These are phyloP conservation scores for Chimonanthus salicifolius DNA, from an alignment of 164 flowering plant genomes.

Conservation along the genomic window DNA sequence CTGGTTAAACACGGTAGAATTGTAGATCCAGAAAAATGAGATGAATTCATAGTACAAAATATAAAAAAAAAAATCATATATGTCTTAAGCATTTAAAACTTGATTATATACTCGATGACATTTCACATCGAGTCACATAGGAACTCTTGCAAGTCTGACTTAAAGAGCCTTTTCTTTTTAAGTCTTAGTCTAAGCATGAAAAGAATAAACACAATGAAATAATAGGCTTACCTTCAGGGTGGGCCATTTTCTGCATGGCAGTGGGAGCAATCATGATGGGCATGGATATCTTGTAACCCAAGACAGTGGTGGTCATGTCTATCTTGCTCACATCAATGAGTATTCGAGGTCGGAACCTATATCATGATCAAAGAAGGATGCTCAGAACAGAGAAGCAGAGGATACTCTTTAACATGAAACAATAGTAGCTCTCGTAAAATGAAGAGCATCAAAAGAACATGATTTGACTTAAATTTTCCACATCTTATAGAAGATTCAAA, in stretches of 20 bases:
- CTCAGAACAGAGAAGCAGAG: background rate
- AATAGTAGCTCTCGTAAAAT: background rate
- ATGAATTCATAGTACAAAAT: too few species aligned
- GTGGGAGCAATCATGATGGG: conserved; percentile 94
- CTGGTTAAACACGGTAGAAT: too few species aligned
- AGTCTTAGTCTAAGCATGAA: background rate
- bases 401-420: background rate
- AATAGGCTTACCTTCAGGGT: conserved; percentile 60
- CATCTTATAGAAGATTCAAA: background rate
- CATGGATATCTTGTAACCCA: conserved; percentile 90
- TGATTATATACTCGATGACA: too few species aligned
- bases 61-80: too few species aligned
- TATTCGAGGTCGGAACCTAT: conserved; percentile 80
- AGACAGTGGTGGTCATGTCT: conserved; percentile 58
- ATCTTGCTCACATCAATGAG: conserved; percentile 83
- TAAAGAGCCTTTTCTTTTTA: too few species aligned
- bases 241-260: conserved; percentile 94
- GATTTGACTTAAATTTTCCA: background rate
- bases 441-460: background rate
- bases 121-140: too few species aligned
- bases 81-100: too few species aligned
- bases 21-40: too few species aligned
- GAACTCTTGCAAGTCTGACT: too few species aligned
- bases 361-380: conserved; percentile 8
- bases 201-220: conserved; percentile 5